A percentile compares a stretch with the other conserved stretches of the same genome.
Conservation (phyloP, 352 stramenopile genomes). For the Globisporangium emineosum region DNA sequence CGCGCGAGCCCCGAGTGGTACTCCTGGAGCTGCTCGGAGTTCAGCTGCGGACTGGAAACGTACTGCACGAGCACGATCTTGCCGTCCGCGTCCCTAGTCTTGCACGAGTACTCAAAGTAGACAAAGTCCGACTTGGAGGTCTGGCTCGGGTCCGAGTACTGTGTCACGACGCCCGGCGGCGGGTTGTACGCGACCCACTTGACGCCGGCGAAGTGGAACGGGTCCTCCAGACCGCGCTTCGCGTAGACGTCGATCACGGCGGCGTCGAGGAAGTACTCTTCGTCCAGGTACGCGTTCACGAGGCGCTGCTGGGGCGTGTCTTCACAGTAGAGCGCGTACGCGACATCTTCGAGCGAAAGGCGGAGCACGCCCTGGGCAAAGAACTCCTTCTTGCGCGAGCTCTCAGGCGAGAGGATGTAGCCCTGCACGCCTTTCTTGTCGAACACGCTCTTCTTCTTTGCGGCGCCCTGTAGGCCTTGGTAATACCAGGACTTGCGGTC, state of each 20-base stretch:
- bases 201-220: slow-evolving; percentile 56
- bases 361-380: slow-evolving; percentile 14
- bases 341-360: slow-evolving; percentile 26
- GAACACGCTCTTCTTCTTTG: slow-evolving; percentile 9
- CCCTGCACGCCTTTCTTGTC: slow-evolving; percentile 9
- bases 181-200: slow-evolving; percentile 31
- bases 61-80: slow-evolving; percentile 15
- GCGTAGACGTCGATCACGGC: slow-evolving; percentile 41
- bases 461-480: not conserved
- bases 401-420: not conserved
- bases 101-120: slow-evolving; percentile 19
- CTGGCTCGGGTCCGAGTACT: slow-evolving; percentile 6
- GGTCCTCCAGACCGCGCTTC: slow-evolving; percentile 24
- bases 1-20: slow-evolving; percentile 1
- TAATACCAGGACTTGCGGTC: slow-evolving; percentile 12
- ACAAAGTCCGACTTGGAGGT: slow-evolving; percentile 11
- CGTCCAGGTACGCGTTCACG: slow-evolving; percentile 24
- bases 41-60: slow-evolving; percentile 10
- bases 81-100: slow-evolving; percentile 8
- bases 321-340: slow-evolving; percentile 44
- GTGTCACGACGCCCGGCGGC: slow-evolving; percentile 1
- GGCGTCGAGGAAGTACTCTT: slow-evolving; percentile 31
- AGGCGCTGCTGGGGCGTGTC: slow-evolving; percentile 34
- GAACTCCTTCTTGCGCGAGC: slow-evolving; percentile 14
- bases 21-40: slow-evolving; percentile 5